phyloP scores from a whole-genome alignment of 345 rosid species.

The Euphorbia lathyris region DNA sequence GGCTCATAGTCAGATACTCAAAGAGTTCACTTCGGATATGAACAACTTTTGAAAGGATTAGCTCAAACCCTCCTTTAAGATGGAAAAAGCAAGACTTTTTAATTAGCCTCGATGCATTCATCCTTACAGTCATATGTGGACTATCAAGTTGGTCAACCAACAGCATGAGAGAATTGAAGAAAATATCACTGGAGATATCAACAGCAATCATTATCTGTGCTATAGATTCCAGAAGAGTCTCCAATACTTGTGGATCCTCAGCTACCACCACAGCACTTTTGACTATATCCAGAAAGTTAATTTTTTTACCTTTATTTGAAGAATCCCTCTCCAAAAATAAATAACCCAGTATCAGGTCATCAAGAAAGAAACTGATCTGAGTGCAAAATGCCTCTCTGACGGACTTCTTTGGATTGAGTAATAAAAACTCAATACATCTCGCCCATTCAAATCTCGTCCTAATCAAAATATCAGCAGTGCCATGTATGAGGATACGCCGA shows the following conservation, averaged over 20 bases:
- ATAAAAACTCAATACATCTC: slow-evolving; percentile 56
- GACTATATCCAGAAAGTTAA: slow-evolving; percentile 52
- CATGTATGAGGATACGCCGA: slow-evolving; percentile 66
- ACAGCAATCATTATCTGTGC: slow-evolving; percentile 75
- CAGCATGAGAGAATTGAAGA: slow-evolving; percentile 61
- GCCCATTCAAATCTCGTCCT: slow-evolving; percentile 63
- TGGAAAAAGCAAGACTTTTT: slow-evolving; percentile 66
- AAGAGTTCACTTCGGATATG: slow-evolving; percentile 59
- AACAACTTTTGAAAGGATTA: slow-evolving; percentile 53
- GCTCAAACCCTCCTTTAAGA: slow-evolving; percentile 71
- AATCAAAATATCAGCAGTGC: slow-evolving; percentile 41
- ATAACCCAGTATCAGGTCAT: slow-evolving; percentile 41
- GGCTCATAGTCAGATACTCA: slow-evolving; percentile 58
- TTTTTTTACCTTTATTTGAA: slow-evolving; percentile 37
- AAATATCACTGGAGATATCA: slow-evolving; percentile 60
- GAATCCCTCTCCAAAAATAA: slow-evolving; percentile 50
- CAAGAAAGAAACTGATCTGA: slow-evolving; percentile 65
- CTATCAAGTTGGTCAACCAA: slow-evolving; percentile 89
- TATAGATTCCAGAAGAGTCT: slow-evolving; percentile 71
- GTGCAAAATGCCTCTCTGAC: slow-evolving; percentile 84
- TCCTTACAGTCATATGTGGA: slow-evolving; percentile 59
- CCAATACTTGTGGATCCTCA: slow-evolving; percentile 59
- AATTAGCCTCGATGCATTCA: slow-evolving; percentile 67
- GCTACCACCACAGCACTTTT: slow-evolving; percentile 52
- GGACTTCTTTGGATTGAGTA: slow-evolving; percentile 58